phyloP scores from a whole-genome alignment of 768 basidiomycete genomes.

The Atractiella rhizophila region DNA sequence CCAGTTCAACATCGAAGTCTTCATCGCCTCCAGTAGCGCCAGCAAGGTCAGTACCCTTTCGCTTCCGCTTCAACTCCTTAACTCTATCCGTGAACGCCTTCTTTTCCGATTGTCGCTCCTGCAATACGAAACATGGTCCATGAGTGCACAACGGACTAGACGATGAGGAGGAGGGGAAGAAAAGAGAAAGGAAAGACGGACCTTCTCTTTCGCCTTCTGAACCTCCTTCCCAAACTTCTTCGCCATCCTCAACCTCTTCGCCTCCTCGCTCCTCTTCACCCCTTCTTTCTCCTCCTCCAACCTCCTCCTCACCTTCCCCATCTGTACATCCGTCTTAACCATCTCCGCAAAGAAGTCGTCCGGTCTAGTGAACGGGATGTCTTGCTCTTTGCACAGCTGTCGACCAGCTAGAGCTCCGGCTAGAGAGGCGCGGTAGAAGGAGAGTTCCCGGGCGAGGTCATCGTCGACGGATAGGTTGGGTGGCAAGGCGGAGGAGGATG shows the following conservation, averaged over 20 bases:
- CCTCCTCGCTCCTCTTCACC: constrained; percentile 78
- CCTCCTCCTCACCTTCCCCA: constrained; percentile 82
- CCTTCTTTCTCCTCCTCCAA: constrained; percentile 63
- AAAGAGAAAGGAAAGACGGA: too few relatives aligned
- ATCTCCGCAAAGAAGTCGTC: constrained; percentile 93
- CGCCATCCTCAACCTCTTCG: constrained; percentile 67
- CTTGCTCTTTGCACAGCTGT: constrained; percentile 25
- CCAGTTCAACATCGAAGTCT: constrained; percentile 68
- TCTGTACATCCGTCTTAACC: constrained; percentile 90
- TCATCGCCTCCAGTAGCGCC: constrained; percentile 38
- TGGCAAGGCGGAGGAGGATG: constrained; percentile 47
- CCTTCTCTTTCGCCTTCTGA: constrained; percentile 79
- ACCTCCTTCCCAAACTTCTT: constrained; percentile 99
- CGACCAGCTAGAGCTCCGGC: constrained; percentile 56
- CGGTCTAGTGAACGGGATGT: constrained; percentile 66
- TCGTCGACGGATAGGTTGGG: constrained; percentile 47
- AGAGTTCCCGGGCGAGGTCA: constrained; percentile 80
- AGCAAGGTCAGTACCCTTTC: constrained; percentile 57
- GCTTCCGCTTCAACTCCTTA: constrained; percentile 59
- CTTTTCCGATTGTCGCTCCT: constrained; percentile 65
- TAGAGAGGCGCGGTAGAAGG: constrained; percentile 62
- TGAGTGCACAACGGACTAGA: too few relatives aligned
- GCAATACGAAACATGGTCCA: too few relatives aligned
- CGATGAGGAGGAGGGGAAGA: too few relatives aligned
- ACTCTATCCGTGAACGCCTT: constrained; percentile 59